Conservation (phyloP, 306 rosid genomes). For the Sicyos baderoa region DNA sequence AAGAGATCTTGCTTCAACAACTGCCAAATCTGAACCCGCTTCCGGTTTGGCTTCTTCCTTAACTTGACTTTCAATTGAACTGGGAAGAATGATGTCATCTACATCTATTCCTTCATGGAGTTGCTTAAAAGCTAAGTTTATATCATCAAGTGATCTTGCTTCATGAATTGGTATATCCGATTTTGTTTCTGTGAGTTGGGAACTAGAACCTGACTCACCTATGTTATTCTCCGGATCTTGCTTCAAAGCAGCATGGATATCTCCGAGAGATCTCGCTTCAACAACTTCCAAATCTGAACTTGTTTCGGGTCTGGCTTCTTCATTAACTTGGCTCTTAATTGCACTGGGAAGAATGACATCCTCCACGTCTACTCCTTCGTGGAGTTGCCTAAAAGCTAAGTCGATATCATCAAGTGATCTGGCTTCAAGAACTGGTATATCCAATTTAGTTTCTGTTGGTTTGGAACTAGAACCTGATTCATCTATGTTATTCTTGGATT, state of each 20-base stretch:
- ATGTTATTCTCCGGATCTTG: conserved; percentile 28
- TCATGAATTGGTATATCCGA: background rate
- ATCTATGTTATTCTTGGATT: conserved; percentile 23
- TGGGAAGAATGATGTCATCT: conserved; percentile 45
- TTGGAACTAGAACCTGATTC: conserved; percentile 6
- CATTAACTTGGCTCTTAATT: conserved; percentile 32
- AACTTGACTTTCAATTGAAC: conserved; percentile 32
- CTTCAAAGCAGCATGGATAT: conserved; percentile 22
- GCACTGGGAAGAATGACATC: conserved; percentile 46
- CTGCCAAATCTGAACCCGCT: conserved; percentile 32
- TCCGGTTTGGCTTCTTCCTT: conserved; percentile 17
- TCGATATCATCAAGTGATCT: conserved; percentile 16
- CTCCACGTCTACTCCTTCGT: conserved; percentile 47
- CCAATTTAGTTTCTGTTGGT: conserved; percentile 20
- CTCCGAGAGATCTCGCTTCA: background rate
- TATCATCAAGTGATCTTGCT: conserved; percentile 17
- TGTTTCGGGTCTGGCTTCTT: conserved; percentile 4
- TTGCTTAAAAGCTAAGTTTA: conserved; percentile 43
- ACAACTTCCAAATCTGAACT: conserved; percentile 33
- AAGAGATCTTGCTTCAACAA: conserved; percentile 2
- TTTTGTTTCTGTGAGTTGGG: background rate
- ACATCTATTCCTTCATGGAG: conserved; percentile 53
- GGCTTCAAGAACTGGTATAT: conserved; percentile 9
- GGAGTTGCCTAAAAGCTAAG: conserved; percentile 51
- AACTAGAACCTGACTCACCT: conserved; percentile 18